These are phyloP conservation scores for Caryopteris hybrid DNA, from an alignment of 305 asterid species.

Conservation along the genomic window DNA sequence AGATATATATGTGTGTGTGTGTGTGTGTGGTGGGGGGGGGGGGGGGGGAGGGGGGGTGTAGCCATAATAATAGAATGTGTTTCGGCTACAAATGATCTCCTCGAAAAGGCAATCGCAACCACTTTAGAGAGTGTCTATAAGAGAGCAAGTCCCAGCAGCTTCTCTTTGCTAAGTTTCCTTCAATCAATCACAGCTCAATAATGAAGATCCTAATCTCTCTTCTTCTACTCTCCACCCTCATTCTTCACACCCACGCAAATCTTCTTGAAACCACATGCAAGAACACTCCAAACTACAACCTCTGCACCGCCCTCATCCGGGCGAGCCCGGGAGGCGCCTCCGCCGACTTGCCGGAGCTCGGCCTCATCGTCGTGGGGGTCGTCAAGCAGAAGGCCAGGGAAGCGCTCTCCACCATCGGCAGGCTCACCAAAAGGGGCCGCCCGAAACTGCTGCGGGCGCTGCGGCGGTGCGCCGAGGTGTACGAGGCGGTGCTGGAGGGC, in stretches of 20 bases:
- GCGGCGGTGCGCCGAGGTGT: slow-evolving; percentile 18
- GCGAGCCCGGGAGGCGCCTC: slow-evolving; percentile 22
- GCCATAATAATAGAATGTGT: too few relatives aligned
- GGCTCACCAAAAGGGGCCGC: slow-evolving; percentile 6
- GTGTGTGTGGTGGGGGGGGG: too few relatives aligned
- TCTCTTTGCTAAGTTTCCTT: not conserved
- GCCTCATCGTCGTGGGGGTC: slow-evolving; percentile 30
- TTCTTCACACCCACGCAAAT: not conserved
- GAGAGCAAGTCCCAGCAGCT: not conserved
- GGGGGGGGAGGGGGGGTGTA: too few relatives aligned
- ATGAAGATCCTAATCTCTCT: slow-evolving; percentile 14
- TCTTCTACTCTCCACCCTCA: not conserved
- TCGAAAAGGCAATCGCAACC: too few relatives aligned
- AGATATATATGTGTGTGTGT: too few relatives aligned
- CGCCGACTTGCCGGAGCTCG: slow-evolving; percentile 29
- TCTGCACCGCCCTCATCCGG: slow-evolving; percentile 28
- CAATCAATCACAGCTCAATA: not conserved
- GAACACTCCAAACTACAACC: slow-evolving; percentile 39
- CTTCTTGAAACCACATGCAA: slow-evolving; percentile 40
- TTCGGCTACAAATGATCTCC: too few relatives aligned
- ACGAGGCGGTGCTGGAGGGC: slow-evolving; percentile 26
- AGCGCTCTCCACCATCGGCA: slow-evolving; percentile 12
- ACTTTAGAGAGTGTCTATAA: not conserved
- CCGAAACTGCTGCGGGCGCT: slow-evolving; percentile 19
- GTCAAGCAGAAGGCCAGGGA: slow-evolving; percentile 23